Conservation (phyloP, 176 grass and related monocot species). For the Zizania latifolia region DNA sequence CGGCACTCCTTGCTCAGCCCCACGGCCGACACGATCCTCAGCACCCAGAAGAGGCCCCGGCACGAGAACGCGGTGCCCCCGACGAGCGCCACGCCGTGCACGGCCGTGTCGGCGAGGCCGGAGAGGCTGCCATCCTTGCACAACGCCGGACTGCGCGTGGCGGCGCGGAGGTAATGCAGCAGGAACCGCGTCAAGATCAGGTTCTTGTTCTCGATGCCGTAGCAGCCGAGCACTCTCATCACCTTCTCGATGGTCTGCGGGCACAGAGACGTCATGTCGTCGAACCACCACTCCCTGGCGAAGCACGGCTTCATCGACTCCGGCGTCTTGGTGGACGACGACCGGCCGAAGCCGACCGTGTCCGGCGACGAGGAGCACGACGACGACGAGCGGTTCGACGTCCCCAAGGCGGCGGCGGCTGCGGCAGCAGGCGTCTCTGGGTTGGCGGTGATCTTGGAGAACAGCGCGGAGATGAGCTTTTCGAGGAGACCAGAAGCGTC, state of each 20-base stretch:
- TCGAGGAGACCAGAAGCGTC: slow-evolving; percentile 46
- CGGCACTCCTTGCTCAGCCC: slow-evolving; percentile 71
- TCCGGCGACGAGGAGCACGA: slow-evolving; percentile 72
- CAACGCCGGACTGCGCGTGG: slow-evolving; percentile 14
- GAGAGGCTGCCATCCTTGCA: slow-evolving; percentile 19
- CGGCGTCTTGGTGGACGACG: slow-evolving; percentile 57
- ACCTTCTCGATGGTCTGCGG: slow-evolving; percentile 59
- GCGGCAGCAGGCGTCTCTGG: slow-evolving; percentile 30
- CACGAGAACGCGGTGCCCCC: slow-evolving; percentile 69
- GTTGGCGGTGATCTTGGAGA: slow-evolving; percentile 59
- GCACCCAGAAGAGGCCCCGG: slow-evolving; percentile 73
- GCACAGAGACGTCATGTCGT: slow-evolving; percentile 60
- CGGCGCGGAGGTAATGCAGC: slow-evolving; percentile 69
- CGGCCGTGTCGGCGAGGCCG: slow-evolving; percentile 76
- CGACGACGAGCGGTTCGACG: slow-evolving; percentile 49
- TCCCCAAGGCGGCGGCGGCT: not conserved
- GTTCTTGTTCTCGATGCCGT: slow-evolving; percentile 83
- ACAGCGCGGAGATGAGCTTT: slow-evolving; percentile 55
- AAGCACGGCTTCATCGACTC: slow-evolving; percentile 56
- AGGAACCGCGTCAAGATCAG: slow-evolving; percentile 75
- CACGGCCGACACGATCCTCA: slow-evolving; percentile 51
- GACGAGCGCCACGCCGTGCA: slow-evolving; percentile 71
- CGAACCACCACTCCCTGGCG: slow-evolving; percentile 83
- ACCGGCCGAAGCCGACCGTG: slow-evolving; percentile 35
- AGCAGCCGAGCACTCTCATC: slow-evolving; percentile 63